Percentiles rank a stretch among this genome's conserved stretches.
Evolutionary conservation across 768 basidiomycete species (phyloP).

Genomic region (Lentinus tigrinus): DNA sequence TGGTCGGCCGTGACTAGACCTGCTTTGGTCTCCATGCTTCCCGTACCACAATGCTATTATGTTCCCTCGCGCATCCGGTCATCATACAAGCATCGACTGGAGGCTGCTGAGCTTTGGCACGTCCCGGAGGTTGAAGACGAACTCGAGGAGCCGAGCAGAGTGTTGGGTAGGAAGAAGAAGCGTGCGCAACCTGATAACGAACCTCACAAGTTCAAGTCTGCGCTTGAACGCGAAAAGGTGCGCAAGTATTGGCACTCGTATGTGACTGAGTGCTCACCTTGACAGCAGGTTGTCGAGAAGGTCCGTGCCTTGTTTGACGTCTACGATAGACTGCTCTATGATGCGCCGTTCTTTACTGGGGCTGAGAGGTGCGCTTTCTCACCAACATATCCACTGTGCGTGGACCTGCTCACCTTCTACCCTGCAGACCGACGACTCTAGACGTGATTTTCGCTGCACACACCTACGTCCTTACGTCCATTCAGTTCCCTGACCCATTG

Average conservation of each 20-base stretch:
- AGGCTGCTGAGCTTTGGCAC: conserved; percentile 65
- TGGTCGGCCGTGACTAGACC: conserved; percentile 58
- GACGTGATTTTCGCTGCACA: conserved; percentile 72
- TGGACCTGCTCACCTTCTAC: neutral
- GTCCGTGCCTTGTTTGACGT: conserved; percentile 56
- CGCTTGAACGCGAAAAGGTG: conserved; percentile 69
- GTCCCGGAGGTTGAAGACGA: conserved; percentile 39
- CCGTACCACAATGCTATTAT: conserved; percentile 73
- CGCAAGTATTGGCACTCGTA: neutral
- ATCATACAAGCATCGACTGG: conserved; percentile 54
- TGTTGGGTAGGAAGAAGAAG: conserved; percentile 33
- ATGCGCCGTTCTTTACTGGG: conserved; percentile 43
- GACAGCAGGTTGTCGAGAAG: conserved; percentile 53
- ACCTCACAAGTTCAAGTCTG: conserved; percentile 44
- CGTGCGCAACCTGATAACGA: conserved; percentile 32
- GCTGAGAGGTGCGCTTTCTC: conserved; percentile 39
- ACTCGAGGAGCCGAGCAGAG: conserved; percentile 38
- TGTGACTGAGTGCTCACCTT: neutral
- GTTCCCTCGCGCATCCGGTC: conserved; percentile 63
- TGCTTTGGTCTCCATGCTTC: conserved; percentile 53
- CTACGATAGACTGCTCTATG: conserved; percentile 54
- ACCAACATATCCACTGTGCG: neutral
- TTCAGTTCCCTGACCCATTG: conserved; percentile 61
- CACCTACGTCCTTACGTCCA: conserved; percentile 54
- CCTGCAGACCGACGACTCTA: conserved; percentile 54